Base-by-base conservation (phyloP, 768 basidiomycete genomes). In the Paxillus rubicundulus region DNA sequence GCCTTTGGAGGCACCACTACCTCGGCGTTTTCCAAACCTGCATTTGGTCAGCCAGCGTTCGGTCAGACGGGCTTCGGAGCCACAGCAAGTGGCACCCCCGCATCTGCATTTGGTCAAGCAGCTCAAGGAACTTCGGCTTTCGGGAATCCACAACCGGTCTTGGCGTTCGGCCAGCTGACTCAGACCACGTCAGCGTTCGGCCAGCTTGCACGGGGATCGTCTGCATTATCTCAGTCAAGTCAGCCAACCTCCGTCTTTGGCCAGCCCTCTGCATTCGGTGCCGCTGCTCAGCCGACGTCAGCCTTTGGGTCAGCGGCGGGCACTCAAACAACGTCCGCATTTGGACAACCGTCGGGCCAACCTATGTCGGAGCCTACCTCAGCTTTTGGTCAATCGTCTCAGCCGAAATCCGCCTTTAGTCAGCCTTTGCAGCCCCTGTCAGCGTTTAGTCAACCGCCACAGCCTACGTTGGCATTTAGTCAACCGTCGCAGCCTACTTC, bases 21-120 rank as follows among this genome's bases (percentile, higher is more conserved):
- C 45, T 50, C 60, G 53, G 49, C 57, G 20, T 64, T 71, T 9
- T 56, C 56, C 24, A 60, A 59, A 52, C 40, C 61, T 16, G 66
- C 71, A 55, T 61, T 80, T 65, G 72, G 73, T 14, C 61, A 73
- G 18, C 45, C 76, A 37, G 62, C 66, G 6, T 79, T 80, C 50
- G 78, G 77, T 4, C 69, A 67, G 49, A 74, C 44, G 20, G 63
- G 56, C 27, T 70, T 70, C 28, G 66, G 57, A 17, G 44, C 42
- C 36, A n/a, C 60, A 37, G 28, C 54, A 16, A 39, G 51, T 10
- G 28, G 50, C 4, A 39, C 56, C 28, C 50, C 66, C 55, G 42
- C 63, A 8, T 51, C 66, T 56, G 42, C 64, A 8, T 67, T 75
- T 43, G 57, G 64, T 8, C 73, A 68, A 52, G 62, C 57, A 16